These are phyloP conservation scores for Triticum turgidum DNA, from an alignment of 176 grass and related monocot genomes.

Conservation along the genomic window DNA sequence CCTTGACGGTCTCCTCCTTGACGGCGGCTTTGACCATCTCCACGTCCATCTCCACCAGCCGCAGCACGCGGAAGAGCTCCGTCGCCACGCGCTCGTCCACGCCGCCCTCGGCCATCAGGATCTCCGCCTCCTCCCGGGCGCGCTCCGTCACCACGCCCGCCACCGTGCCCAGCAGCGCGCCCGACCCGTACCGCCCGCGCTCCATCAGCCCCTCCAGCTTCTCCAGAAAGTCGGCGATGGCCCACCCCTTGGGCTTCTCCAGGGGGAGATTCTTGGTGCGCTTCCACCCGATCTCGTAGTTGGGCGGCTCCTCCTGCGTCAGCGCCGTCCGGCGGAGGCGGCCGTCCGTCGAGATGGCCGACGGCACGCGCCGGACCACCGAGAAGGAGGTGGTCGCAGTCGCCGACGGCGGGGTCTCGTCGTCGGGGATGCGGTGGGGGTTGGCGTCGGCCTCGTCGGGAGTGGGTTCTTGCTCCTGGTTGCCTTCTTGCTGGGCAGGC, in stretches of 20 bases:
- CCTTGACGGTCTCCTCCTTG: constrained; percentile 84
- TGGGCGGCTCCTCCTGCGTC: constrained; percentile 63
- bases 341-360: constrained; percentile 46
- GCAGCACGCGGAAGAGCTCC: constrained; percentile 71
- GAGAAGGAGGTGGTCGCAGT: constrained; percentile 53
- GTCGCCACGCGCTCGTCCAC: constrained; percentile 75
- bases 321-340: constrained; percentile 30
- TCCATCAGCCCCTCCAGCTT: constrained; percentile 76
- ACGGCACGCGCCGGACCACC: constrained; percentile 46
- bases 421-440: constrained; percentile 36
- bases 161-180: constrained; percentile 54
- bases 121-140: constrained; percentile 71
- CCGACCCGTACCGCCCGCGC: constrained; percentile 57
- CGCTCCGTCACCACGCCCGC: constrained; percentile 71
- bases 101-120: constrained; percentile 53
- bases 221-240: constrained; percentile 75
- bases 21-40: constrained; percentile 93
- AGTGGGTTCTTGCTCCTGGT: constrained; percentile 20
- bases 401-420: constrained; percentile 44
- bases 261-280: constrained; percentile 61
- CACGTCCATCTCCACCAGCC: constrained; percentile 77
- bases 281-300: constrained; percentile 95
- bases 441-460: constrained; percentile 34
- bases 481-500: constrained; percentile 28
- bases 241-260: constrained; percentile 83